Conservation (phyloP, 129 eudicot species). For the Ambrosia trifida region DNA sequence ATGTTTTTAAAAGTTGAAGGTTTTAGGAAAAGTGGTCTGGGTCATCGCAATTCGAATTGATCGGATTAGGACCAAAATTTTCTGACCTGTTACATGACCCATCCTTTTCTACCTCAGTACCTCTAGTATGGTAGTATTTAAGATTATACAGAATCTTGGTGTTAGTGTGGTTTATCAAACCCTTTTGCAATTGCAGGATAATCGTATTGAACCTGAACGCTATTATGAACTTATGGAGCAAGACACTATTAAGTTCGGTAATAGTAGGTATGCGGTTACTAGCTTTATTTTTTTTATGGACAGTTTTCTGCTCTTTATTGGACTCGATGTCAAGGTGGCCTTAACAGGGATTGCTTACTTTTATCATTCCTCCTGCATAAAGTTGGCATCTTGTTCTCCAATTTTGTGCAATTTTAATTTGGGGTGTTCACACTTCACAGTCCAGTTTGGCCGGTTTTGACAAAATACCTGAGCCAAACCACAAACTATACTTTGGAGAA, state of each 20-base stretch:
- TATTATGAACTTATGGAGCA: slow-evolving; percentile 86
- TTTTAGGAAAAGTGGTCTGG: neutral
- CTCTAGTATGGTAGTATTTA: neutral
- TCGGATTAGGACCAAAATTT: neutral
- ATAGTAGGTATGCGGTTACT: slow-evolving; percentile 67
- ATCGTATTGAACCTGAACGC: slow-evolving; percentile 79
- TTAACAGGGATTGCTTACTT: neutral
- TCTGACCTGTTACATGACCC: neutral
- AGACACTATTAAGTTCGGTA: slow-evolving; percentile 90
- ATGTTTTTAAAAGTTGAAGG: neutral
- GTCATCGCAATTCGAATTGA: neutral
- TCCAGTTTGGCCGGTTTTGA: no score
- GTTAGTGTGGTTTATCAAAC: slow-evolving; percentile 13
- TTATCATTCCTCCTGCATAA: neutral
- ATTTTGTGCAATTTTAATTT: neutral
- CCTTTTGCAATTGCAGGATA: slow-evolving; percentile 57
- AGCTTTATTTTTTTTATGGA: neutral
- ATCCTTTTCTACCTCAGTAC: neutral
- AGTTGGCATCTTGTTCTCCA: neutral
- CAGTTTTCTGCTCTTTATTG: neutral
- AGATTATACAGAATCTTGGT: slow-evolving; percentile 4
- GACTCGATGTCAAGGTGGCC: neutral
- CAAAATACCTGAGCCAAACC: neutral
- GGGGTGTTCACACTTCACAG: no score
- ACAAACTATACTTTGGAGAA: neutral